A percentile compares a stretch with the other conserved stretches of the same genome.
phyloP scores from a whole-genome alignment of 441 rosid species.

The Theobroma grandiflorum region DNA sequence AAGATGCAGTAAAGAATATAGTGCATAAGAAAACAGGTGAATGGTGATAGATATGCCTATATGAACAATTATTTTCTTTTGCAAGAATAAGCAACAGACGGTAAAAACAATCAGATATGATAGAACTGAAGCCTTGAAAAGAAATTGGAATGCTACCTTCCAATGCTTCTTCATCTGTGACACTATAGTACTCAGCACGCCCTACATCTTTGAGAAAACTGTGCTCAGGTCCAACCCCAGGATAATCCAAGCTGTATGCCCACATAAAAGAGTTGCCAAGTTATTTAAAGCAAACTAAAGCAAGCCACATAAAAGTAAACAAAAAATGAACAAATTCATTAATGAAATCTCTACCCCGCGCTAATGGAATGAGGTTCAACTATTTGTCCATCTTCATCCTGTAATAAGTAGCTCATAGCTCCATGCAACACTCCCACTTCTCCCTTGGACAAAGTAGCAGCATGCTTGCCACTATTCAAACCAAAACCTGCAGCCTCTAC shows the following conservation, averaged over 20 bases:
- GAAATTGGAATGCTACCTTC: constrained; percentile 56
- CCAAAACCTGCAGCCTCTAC: constrained; percentile 98
- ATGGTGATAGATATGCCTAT: background rate
- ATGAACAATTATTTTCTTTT: background rate
- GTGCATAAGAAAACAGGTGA: background rate
- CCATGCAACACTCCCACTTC: constrained; percentile 96
- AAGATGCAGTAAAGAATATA: background rate
- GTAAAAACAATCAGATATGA: background rate
- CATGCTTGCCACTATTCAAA: constrained; percentile 92
- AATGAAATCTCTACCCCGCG: constrained; percentile 64
- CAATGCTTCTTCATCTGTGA: constrained; percentile 92
- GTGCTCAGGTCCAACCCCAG: constrained; percentile 99
- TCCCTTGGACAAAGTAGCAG: constrained; percentile 87
- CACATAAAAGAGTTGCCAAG: constrained; percentile 11
- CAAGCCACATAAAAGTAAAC: background rate
- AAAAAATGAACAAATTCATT: background rate
- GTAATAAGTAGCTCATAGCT: constrained; percentile 93
- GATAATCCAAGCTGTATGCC: constrained; percentile 81
- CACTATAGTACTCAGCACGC: constrained; percentile 80
- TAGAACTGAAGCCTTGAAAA: background rate
- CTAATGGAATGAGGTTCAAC: constrained; percentile 94
- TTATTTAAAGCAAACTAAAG: background rate
- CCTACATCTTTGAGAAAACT: constrained; percentile 89
- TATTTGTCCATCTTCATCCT: constrained; percentile 94
- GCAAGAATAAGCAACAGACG: background rate